Base-by-base conservation (phyloP, 495 filamentous ascomycete genomes). In the Talaromyces borbonicus region DNA sequence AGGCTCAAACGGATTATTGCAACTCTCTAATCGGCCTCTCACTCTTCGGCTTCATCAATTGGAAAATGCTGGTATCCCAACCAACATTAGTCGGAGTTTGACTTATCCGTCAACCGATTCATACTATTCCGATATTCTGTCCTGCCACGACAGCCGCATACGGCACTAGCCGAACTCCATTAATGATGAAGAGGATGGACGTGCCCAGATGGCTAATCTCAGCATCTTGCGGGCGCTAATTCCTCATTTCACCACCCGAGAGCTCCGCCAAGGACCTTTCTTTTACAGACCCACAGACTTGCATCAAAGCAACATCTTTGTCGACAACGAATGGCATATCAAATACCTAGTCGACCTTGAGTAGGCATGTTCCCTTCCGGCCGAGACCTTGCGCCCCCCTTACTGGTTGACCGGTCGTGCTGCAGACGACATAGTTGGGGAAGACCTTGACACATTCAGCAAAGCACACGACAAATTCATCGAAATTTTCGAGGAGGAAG, bases 31-130 rank as follows among this genome's bases (percentile, higher is more conserved):
- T 46, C 55, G 56, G 39, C 55, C 56, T 9, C 36, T 59, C 26
- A 31, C 56, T 44, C 40, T 51, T 29, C 36, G 43, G 37, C n/a
- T 55, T 19, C 44, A 56, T 18, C 40, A 55, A 16, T 48, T 59
- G 30, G 64, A 66, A 45, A 67, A 69, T 52, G 59, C 63, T 23
- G 20, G 49, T 5, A 66, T 65, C 11, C 61, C 54, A 5, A 52
- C 51, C 12, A 54, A 56, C 35, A 65, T 69, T 14, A 35, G 35
- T 14, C 57, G 58, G 24, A 44, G 58, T 14, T 19, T 46, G 23
- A 67, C 58, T 16, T 55, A 67, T 49, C 46, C 48, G 8, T 56
- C 31, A 11, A 53, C 51, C 29, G 59, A 66, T 38, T 56, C 62
- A 8, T 66, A 60, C 53, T 36, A 56, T 12, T 29, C 43, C 20